Base-by-base conservation (phyloP, 805 yeast species). In the Vanderwaltozyma tropicalis region DNA sequence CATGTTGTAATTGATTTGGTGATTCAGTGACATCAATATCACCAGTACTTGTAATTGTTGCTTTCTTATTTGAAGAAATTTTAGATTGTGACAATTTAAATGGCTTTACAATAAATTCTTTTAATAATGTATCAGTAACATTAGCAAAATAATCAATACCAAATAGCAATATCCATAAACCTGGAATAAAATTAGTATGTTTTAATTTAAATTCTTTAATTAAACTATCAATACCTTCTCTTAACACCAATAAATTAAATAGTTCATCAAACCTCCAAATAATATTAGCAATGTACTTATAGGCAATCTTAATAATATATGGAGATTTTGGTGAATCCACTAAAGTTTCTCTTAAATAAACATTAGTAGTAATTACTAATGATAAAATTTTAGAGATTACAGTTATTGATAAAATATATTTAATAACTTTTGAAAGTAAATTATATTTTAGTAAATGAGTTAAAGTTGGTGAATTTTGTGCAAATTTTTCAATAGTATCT, bases 131-230 rank as follows among this genome's bases (percentile, higher is more conserved):
- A 35, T 57, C 56, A n/a, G 48, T 43, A n/a, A 52, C 44, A 35
- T 55, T 57, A 20, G 61, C 62, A 27, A 48, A 24, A 39, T 53
- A 57, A 40, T 57, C 63, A 16, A 57, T 44, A 26, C 41, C 30
- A 41, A 57, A 58, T 36, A 44, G 49, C 18, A 47, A 28, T 14
- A 55, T 31, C 63, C 63, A 58, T 8, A 52, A 18, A 3, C 61
- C 62, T 2, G 50, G 39, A 29, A 37, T 8, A 27, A 17, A 16
- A 14, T 31, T 31, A 13, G 19, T 31, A 21, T 37, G 30, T 16
- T 20, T 31, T 17, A 15, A 29, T 11, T 36, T 32, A 33, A 41
- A 49, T 22, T 44, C 41, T n/a, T 36, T 33, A 16, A 49, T 9
- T 24, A 57, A 47, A 29, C 43, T 47, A 41, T 54, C 55, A 7